A percentile compares a stretch with the other conserved stretches of the same genome.
These are phyloP conservation scores for Hura crepitans DNA, from an alignment of 441 rosid species.

Conservation along the genomic window DNA sequence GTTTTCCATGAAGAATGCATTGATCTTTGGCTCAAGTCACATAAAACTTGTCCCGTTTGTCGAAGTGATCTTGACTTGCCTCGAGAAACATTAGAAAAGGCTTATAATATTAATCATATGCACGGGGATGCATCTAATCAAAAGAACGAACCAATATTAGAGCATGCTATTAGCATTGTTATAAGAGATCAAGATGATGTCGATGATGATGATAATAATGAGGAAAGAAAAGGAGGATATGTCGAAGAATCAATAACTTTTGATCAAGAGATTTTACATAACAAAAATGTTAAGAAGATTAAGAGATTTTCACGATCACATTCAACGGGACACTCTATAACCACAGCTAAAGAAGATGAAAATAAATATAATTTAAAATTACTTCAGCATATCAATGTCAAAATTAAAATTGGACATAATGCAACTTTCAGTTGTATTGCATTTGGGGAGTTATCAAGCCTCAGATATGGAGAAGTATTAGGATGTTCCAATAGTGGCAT, in stretches of 20 bases:
- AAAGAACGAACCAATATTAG: constrained; percentile 11
- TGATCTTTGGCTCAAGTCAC: constrained; percentile 71
- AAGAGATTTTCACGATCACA: constrained; percentile 53
- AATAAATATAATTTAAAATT: constrained; percentile 52
- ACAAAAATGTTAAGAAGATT: not conserved
- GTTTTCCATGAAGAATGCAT: constrained; percentile 82
- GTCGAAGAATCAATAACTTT: not conserved
- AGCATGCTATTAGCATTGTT: constrained; percentile 37
- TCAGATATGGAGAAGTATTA: constrained; percentile 31
- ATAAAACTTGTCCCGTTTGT: constrained; percentile 87
- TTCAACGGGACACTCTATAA: constrained; percentile 73
- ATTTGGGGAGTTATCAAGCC: constrained; percentile 51
- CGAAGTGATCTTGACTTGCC: constrained; percentile 60
- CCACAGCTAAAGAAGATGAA: constrained; percentile 30
- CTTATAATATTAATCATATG: constrained; percentile 1
- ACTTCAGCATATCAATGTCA: constrained; percentile 47
- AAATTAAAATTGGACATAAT: constrained; percentile 42
- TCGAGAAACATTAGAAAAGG: constrained; percentile 17
- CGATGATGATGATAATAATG: not conserved
- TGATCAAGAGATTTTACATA: not conserved
- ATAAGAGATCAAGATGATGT: constrained; percentile 35
- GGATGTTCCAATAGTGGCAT: constrained; percentile 27
- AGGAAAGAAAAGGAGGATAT: constrained; percentile 16
- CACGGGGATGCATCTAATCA: constrained; percentile 16
- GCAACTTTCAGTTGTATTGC: constrained; percentile 56